Evolutionary conservation across 257 asterid genomes (phyloP).

Genomic region (Solanum tarapatanum): DNA sequence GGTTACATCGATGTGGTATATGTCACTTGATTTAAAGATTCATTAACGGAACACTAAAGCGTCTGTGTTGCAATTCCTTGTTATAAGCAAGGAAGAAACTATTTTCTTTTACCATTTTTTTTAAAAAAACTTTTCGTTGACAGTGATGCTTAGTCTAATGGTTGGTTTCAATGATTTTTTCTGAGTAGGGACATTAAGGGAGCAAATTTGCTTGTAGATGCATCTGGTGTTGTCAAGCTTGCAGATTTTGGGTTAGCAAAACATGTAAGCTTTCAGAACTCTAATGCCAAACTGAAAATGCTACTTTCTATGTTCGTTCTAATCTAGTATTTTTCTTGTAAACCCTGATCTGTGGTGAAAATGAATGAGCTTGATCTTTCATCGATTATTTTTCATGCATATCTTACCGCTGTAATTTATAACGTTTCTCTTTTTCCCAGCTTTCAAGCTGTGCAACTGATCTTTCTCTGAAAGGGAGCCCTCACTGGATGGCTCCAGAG

Average conservation of each 20-base stretch:
- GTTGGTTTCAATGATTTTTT: conserved; percentile 1
- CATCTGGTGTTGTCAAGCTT: conserved; percentile 76
- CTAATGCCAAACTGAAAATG: neutral
- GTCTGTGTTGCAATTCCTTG: neutral
- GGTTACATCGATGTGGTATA: neutral
- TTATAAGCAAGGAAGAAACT: neutral
- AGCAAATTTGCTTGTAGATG: conserved; percentile 79
- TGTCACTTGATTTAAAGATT: neutral
- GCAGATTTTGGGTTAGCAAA: conserved; percentile 94
- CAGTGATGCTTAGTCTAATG: neutral
- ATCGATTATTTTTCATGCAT: neutral
- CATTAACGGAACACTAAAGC: neutral
- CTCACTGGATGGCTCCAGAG: conserved; percentile 98
- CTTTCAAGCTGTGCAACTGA: conserved; percentile 32
- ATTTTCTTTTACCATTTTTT: neutral
- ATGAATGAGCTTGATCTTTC: neutral
- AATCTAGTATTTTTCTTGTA: neutral
- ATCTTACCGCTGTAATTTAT: neutral
- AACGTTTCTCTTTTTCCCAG: conserved; percentile 19
- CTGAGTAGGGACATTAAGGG: conserved; percentile 82
- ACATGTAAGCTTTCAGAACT: conserved; percentile 46
- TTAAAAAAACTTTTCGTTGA: neutral
- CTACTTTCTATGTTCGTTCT: neutral
- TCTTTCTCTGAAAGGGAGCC: conserved; percentile 80
- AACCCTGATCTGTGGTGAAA: neutral